Conservation (phyloP, 2,329 filamentous ascomycete genomes). For the Cyphellophora europaea region DNA sequence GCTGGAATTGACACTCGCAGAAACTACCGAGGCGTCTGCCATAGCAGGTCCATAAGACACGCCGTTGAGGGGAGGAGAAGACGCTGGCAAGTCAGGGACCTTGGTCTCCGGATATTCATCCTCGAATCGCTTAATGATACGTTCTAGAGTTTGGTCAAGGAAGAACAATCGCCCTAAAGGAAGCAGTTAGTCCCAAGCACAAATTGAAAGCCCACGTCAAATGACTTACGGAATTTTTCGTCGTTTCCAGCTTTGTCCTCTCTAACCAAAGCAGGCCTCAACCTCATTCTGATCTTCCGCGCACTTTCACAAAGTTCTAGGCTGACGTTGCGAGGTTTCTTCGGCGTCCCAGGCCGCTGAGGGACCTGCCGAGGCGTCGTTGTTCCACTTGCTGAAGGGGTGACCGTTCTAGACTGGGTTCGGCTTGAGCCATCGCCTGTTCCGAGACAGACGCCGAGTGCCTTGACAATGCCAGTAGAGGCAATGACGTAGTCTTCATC, state of each 20-base stretch:
- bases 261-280: constrained; percentile 74
- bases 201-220: constrained; percentile 3
- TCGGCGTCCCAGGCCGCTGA: constrained; percentile 34
- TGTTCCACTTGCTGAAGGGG: constrained; percentile 41
- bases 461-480: constrained; percentile 90
- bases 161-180: constrained; percentile 65
- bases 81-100: constrained; percentile 14
- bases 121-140: constrained; percentile 92
- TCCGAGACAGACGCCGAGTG: constrained; percentile 78
- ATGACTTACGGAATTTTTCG: constrained; percentile 61
- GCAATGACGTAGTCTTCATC: constrained; percentile 95
- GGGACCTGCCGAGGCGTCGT: constrained; percentile 44
- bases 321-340: constrained; percentile 82
- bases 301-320: constrained; percentile 81
- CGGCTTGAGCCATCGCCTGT: constrained; percentile 54
- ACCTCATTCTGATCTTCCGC: constrained; percentile 72
- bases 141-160: constrained; percentile 76
- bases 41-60: not conserved
- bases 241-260: constrained; percentile 64
- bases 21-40: constrained; percentile 9
- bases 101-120: constrained; percentile 79
- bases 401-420: constrained; percentile 26
- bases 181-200: constrained; percentile 19
- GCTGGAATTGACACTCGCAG: constrained; percentile 8
- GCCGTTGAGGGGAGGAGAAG: not conserved